Conservation (phyloP, 2,329 filamentous ascomycete species). For the Chlorencoelia australis region DNA sequence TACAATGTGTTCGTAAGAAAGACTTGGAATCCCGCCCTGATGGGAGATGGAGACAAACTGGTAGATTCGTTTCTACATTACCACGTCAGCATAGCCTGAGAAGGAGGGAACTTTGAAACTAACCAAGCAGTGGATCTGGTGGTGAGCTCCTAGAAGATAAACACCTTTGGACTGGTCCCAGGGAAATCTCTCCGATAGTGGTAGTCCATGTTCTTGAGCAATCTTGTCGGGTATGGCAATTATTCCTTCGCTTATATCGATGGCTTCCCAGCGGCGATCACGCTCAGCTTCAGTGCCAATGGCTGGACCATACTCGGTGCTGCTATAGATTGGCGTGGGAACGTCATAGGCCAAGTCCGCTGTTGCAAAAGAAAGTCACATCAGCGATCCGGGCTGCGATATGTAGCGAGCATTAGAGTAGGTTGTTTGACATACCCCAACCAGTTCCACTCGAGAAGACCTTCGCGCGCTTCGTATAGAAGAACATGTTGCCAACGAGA, state of each 20-base stretch:
- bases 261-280: constrained; percentile 1
- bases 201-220: constrained; percentile 1
- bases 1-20: constrained; percentile 2
- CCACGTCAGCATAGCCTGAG: neutral
- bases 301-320: constrained; percentile 3
- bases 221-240: constrained; percentile 2
- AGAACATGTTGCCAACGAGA: too few species aligned
- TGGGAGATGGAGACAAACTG: neutral
- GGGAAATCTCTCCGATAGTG: constrained; percentile 3
- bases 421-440: too few species aligned
- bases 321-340: constrained; percentile 1
- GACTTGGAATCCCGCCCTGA: neutral
- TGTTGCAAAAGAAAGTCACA: too few species aligned
- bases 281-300: constrained; percentile 1
- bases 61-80: neutral
- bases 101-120: neutral
- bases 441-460: too few species aligned
- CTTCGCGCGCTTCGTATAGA: too few species aligned
- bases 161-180: constrained; percentile 6
- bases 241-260: constrained; percentile 2
- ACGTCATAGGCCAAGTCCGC: neutral
- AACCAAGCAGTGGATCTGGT: constrained; percentile 5
- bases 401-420: too few species aligned
- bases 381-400: too few species aligned
- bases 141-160: constrained; percentile 4